These are phyloP conservation scores for Russula sp. DNA, from an alignment of 768 basidiomycete species.

Conservation along the genomic window DNA sequence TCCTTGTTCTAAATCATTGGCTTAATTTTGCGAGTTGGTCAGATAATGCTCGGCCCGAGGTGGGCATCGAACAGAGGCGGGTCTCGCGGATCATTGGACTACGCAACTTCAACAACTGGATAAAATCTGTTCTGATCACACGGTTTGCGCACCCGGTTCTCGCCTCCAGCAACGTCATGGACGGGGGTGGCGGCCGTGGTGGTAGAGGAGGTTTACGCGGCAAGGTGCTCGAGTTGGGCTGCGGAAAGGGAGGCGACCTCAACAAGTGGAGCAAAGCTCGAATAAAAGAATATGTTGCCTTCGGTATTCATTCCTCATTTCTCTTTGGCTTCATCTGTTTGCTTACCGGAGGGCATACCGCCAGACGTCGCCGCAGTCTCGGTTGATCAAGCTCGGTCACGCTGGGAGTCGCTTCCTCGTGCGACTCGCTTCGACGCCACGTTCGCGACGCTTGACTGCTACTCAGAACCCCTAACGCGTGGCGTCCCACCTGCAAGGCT, in stretches of 20 bases:
- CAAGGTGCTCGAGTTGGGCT: constrained; percentile 91
- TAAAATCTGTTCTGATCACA: constrained; percentile 93
- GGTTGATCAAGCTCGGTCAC: constrained; percentile 74
- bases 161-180: constrained; percentile 18
- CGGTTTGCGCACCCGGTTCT: constrained; percentile 77
- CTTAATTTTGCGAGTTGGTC: constrained; percentile 1
- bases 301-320: constrained; percentile 47
- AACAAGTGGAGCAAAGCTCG: constrained; percentile 90
- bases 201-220: constrained; percentile 37
- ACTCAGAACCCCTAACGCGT: constrained; percentile 59
- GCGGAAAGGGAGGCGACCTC: constrained; percentile 98
- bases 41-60: constrained; percentile 94
- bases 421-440: constrained; percentile 60
- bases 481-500: constrained; percentile 59
- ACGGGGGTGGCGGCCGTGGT: constrained; percentile 25
- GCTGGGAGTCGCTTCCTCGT: constrained; percentile 49
- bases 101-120: constrained; percentile 99
- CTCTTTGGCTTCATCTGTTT: not conserved
- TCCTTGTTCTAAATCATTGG: not conserved
- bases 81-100: constrained; percentile 94
- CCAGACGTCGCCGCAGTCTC: constrained; percentile 88
- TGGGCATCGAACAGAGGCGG: constrained; percentile 74
- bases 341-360: constrained; percentile 5
- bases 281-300: constrained; percentile 69
- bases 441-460: constrained; percentile 89